Conservation (phyloP, 2,329 filamentous ascomycete genomes). For the Trichothecium sympodiale region DNA sequence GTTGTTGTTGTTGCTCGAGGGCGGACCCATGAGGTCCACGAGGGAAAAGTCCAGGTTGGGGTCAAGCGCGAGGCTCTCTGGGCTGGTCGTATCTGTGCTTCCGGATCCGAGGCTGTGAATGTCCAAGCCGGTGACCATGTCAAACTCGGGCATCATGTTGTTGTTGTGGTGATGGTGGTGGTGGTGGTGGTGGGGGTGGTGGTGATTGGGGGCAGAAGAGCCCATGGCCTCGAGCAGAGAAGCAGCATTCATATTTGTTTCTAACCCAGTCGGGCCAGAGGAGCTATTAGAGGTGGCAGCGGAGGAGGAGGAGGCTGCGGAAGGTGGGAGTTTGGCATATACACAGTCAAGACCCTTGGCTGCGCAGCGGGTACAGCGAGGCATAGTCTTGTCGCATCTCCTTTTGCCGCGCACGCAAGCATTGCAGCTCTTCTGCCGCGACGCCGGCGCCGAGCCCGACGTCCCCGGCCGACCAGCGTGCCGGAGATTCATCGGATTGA, state of each 20-base stretch:
- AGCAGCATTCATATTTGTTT: too few species aligned
- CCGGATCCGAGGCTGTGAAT: constrained; percentile 18
- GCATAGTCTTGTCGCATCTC: constrained; percentile 33
- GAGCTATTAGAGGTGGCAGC: neutral
- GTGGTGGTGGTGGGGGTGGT: constrained; percentile 2
- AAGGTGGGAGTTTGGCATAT: constrained; percentile 25
- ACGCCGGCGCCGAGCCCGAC: constrained; percentile 20
- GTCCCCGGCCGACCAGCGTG: constrained; percentile 4
- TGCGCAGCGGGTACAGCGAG: constrained; percentile 29
- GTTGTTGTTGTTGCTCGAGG: constrained; percentile 4
- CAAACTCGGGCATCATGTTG: constrained; percentile 19
- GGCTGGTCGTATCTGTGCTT: constrained; percentile 12
- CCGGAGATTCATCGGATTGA: constrained; percentile 13
- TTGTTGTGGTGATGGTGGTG: constrained; percentile 5
- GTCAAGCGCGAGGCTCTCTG: constrained; percentile 18
- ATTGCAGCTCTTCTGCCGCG: constrained; percentile 39
- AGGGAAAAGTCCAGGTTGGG: constrained; percentile 22
- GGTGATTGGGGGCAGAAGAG: neutral
- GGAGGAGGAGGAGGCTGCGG: constrained; percentile 5
- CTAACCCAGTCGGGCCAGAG: too few species aligned
- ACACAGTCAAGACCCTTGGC: constrained; percentile 29
- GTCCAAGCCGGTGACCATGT: constrained; percentile 20
- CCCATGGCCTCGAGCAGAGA: too few species aligned
- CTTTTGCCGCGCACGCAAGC: constrained; percentile 35
- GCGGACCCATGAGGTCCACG: constrained; percentile 17